Conservation (phyloP, 1,139 yeast genomes). For the Pichia sp. region DNA sequence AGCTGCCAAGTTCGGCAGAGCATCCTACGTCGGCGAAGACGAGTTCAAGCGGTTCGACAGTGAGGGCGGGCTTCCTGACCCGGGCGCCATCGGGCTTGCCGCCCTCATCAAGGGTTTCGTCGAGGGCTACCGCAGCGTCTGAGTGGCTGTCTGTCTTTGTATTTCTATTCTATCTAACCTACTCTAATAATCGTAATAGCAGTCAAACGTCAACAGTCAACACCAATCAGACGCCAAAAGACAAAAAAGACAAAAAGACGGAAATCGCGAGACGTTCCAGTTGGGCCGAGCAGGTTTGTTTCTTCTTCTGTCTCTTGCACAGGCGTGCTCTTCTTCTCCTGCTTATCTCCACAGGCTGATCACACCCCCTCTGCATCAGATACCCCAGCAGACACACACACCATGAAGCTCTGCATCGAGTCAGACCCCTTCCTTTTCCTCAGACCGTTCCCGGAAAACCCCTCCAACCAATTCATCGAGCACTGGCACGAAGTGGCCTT, state of each 20-base stretch:
- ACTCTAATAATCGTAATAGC: too few relatives aligned
- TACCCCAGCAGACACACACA: too few relatives aligned
- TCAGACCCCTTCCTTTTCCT: constrained; percentile 45
- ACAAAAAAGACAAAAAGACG: too few relatives aligned
- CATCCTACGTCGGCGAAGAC: constrained; percentile 77
- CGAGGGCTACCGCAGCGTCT: constrained; percentile 10
- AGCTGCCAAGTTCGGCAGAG: constrained; percentile 89
- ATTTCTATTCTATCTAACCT: too few relatives aligned
- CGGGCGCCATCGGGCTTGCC: constrained; percentile 86
- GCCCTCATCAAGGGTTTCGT: constrained; percentile 61
- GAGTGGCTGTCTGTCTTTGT: not conserved
- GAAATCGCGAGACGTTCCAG: too few relatives aligned
- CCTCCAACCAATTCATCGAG: constrained; percentile 34
- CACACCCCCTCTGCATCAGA: too few relatives aligned
- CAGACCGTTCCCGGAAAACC: constrained; percentile 47
- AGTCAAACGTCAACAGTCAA: too few relatives aligned
- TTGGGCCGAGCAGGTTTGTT: too few relatives aligned
- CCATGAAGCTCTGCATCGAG: constrained; percentile 24
- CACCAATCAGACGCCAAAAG: too few relatives aligned
- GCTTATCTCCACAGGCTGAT: too few relatives aligned
- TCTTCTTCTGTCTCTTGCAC: too few relatives aligned
- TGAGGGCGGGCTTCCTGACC: constrained; percentile 78
- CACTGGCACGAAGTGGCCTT: constrained; percentile 56
- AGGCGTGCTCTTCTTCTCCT: too few relatives aligned
- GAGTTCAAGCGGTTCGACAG: constrained; percentile 45